phyloP scores from a whole-genome alignment of 2,329 filamentous ascomycete species.

The Clarireedia hainanense region DNA sequence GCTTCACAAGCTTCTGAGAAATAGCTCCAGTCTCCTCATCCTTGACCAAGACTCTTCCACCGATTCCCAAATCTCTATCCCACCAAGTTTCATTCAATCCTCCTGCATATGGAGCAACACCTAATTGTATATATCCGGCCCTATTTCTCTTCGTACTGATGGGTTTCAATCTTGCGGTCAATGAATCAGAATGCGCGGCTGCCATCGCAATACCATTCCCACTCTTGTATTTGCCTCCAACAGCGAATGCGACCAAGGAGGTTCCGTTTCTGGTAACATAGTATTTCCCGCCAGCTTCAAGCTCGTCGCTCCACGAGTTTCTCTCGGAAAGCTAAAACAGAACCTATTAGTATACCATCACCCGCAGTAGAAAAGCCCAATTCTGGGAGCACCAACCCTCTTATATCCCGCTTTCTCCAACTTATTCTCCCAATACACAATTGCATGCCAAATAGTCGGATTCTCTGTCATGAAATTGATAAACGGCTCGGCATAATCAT shows the following conservation, averaged over 20 bases:
- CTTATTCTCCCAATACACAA: constrained; percentile 68
- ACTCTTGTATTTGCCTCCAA: constrained; percentile 71
- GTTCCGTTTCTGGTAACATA: constrained; percentile 80
- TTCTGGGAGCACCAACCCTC: constrained; percentile 42
- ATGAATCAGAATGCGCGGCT: constrained; percentile 85
- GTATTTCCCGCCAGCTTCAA: constrained; percentile 80
- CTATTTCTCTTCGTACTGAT: constrained; percentile 77
- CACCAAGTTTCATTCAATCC: constrained; percentile 88
- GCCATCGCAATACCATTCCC: constrained; percentile 86
- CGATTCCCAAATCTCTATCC: constrained; percentile 89
- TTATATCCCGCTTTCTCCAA: constrained; percentile 66
- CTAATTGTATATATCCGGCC: constrained; percentile 81
- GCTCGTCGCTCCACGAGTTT: constrained; percentile 64
- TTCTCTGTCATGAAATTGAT: constrained; percentile 81
- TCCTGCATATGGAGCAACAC: constrained; percentile 88
- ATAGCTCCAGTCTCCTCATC: constrained; percentile 69
- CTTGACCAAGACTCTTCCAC: constrained; percentile 78
- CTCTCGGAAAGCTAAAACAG: constrained; percentile 62
- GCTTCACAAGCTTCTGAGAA: constrained; percentile 72
- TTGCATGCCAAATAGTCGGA: constrained; percentile 88
- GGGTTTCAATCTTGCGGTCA: constrained; percentile 87
- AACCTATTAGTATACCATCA: constrained; percentile 13
- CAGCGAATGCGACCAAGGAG: constrained; percentile 74
- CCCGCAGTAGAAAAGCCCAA: neutral
- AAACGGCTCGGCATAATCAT: constrained; percentile 74